Evolutionary conservation across 2,329 filamentous ascomycete species (phyloP).

Genomic region (Fusarium virguliforme): DNA sequence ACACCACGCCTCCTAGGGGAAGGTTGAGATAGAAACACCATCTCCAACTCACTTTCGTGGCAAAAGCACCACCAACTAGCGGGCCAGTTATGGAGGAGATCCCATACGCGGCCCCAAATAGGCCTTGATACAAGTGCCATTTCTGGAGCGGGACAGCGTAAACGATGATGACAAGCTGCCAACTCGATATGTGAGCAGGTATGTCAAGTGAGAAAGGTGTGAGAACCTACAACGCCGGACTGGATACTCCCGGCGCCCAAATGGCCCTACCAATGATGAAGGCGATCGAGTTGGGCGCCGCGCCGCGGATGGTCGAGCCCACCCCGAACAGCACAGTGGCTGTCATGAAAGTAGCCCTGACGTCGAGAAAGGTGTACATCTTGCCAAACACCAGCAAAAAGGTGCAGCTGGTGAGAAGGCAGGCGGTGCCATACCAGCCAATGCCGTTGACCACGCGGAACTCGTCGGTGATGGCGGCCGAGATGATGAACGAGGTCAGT

Average conservation of each 20-base stretch:
- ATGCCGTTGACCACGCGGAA: conserved; percentile 52
- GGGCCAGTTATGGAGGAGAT: conserved; percentile 55
- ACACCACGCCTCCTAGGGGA: conserved; percentile 54
- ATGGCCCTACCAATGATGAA: conserved; percentile 69
- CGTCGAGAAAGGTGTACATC: conserved; percentile 61
- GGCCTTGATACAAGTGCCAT: conserved; percentile 47
- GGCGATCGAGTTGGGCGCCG: conserved; percentile 57
- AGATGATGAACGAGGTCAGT: conserved; percentile 51
- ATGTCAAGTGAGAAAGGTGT: neutral
- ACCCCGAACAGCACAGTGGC: conserved; percentile 51
- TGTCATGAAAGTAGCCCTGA: conserved; percentile 51
- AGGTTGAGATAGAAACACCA: conserved; percentile 60
- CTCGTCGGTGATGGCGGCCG: conserved; percentile 57
- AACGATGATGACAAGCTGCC: conserved; percentile 42
- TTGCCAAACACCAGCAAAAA: conserved; percentile 59
- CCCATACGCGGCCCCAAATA: conserved; percentile 61
- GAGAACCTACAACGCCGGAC: conserved; percentile 58
- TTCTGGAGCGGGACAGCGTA: conserved; percentile 58
- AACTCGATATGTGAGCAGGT: conserved; percentile 2
- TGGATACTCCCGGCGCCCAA: conserved; percentile 68
- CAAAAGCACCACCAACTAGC: conserved; percentile 52
- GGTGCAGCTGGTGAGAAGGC: conserved; percentile 59
- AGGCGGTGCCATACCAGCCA: conserved; percentile 55
- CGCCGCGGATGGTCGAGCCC: conserved; percentile 55
- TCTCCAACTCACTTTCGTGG: conserved; percentile 52